Conservation (phyloP, 2,329 filamentous ascomycete species). For the Leptosphaerulina australis region DNA sequence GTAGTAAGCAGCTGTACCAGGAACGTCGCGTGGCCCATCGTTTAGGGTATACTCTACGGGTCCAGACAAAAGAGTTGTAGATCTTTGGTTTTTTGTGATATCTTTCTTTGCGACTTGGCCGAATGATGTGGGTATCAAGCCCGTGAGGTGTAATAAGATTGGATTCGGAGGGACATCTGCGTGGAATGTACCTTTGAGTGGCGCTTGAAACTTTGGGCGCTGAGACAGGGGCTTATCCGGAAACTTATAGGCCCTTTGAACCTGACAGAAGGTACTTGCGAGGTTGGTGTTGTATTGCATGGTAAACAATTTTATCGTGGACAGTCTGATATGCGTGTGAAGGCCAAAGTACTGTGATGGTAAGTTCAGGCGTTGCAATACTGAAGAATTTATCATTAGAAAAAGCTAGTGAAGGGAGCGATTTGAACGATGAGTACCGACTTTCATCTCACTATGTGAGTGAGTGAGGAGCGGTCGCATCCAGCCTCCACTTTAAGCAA, state of each 20-base stretch:
- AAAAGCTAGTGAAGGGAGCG: too few relatives aligned
- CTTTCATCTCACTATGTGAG: too few relatives aligned
- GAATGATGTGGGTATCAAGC: background rate
- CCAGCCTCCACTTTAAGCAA: too few relatives aligned
- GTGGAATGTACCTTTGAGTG: background rate
- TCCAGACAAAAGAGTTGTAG: background rate
- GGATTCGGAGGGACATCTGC: background rate
- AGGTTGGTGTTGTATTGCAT: background rate
- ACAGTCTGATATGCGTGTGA: background rate
- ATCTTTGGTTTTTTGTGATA: background rate
- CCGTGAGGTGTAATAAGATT: background rate
- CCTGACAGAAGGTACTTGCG: too few relatives aligned
- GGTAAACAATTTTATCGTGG: background rate
- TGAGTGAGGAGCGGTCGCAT: too few relatives aligned
- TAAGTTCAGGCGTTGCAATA: too few relatives aligned
- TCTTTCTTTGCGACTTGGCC: background rate
- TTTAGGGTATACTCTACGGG: slow-evolving; percentile 1
- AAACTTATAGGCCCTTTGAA: background rate
- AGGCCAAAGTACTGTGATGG: background rate
- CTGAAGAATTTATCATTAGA: too few relatives aligned
- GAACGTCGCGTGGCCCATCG: background rate
- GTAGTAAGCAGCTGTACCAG: slow-evolving; percentile 19
- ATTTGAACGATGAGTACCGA: too few relatives aligned
- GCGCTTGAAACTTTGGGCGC: background rate
- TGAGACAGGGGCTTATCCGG: background rate